Percentiles rank a stretch among this genome's conserved stretches.
Conservation (phyloP, 1,139 yeast species). For the Yamadazyma siamensis region DNA sequence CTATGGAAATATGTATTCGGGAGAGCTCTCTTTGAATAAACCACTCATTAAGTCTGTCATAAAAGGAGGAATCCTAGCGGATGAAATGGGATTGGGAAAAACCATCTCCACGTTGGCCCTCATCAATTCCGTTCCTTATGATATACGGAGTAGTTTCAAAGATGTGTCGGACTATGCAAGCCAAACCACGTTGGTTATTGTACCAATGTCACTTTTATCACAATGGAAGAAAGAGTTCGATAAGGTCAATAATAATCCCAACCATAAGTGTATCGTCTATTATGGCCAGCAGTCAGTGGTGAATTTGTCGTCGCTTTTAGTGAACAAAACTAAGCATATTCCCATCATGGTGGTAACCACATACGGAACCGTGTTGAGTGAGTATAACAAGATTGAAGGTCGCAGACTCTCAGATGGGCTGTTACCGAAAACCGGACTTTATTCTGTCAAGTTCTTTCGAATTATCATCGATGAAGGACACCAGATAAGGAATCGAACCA, state of each 20-base stretch:
- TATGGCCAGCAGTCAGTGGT: constrained; percentile 64
- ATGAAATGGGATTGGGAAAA: constrained; percentile 96
- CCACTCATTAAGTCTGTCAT: constrained; percentile 61
- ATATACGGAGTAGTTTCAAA: constrained; percentile 17
- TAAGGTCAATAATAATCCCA: constrained; percentile 47
- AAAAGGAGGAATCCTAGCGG: constrained; percentile 90
- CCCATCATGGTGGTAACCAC: constrained; percentile 84
- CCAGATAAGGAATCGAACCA: constrained; percentile 74
- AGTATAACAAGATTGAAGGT: constrained; percentile 47
- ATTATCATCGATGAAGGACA: constrained; percentile 92
- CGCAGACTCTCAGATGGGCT: constrained; percentile 26
- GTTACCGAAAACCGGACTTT: constrained; percentile 52
- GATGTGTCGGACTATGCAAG: constrained; percentile 49
- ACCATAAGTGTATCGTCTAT: constrained; percentile 54
- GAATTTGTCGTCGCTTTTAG: constrained; percentile 43
- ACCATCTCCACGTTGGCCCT: constrained; percentile 81
- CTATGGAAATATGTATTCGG: constrained; percentile 80
- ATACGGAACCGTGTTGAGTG: constrained; percentile 83
- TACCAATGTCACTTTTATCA: constrained; percentile 84
- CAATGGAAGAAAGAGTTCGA: constrained; percentile 90
- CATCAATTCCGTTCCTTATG: constrained; percentile 61
- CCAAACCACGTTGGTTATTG: constrained; percentile 73
- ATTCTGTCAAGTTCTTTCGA: constrained; percentile 72
- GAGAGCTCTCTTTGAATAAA: constrained; percentile 66
- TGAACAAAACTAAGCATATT: constrained; percentile 32